Evolutionary conservation across 129 eudicot genomes (phyloP).

Genomic region (Tagetes patula): DNA sequence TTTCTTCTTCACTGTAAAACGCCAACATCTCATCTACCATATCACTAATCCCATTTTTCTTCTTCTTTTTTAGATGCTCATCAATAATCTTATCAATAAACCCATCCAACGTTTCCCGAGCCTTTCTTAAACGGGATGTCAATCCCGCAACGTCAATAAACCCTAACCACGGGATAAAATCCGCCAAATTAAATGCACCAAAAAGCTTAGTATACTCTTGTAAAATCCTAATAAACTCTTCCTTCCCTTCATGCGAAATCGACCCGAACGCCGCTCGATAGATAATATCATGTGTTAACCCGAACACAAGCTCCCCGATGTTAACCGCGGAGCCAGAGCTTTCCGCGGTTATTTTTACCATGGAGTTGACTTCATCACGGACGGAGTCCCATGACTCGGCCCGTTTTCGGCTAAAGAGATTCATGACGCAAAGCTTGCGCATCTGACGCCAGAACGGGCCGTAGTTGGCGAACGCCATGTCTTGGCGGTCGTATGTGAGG

Average conservation of each 20-base stretch:
- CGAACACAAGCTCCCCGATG: slow-evolving; percentile 8
- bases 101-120: slow-evolving; percentile 13
- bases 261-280: slow-evolving; percentile 24
- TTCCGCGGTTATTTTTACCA: background rate
- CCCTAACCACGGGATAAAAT: slow-evolving; percentile 12
- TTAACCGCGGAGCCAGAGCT: background rate
- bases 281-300: slow-evolving; percentile 14
- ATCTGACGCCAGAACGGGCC: slow-evolving; percentile 28
- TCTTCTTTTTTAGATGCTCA: slow-evolving; percentile 9
- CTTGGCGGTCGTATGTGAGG: slow-evolving; percentile 2
- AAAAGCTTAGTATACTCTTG: slow-evolving; percentile 6
- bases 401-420: slow-evolving; percentile 22
- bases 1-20: slow-evolving; percentile 10
- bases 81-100: slow-evolving; percentile 22
- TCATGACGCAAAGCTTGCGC: slow-evolving; percentile 24
- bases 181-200: slow-evolving; percentile 23
- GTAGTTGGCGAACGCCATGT: slow-evolving; percentile 27
- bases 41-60: background rate
- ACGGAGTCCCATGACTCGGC: slow-evolving; percentile 28
- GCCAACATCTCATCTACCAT: slow-evolving; percentile 28
- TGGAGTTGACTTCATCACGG: background rate
- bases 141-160: background rate
- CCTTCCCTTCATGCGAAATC: slow-evolving; percentile 16
- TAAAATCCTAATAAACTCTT: slow-evolving; percentile 9
- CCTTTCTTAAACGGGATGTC: slow-evolving; percentile 1